Base-by-base conservation (phyloP, 73 alveolate genomes). In the Paramecium sexaurelia region DNA sequence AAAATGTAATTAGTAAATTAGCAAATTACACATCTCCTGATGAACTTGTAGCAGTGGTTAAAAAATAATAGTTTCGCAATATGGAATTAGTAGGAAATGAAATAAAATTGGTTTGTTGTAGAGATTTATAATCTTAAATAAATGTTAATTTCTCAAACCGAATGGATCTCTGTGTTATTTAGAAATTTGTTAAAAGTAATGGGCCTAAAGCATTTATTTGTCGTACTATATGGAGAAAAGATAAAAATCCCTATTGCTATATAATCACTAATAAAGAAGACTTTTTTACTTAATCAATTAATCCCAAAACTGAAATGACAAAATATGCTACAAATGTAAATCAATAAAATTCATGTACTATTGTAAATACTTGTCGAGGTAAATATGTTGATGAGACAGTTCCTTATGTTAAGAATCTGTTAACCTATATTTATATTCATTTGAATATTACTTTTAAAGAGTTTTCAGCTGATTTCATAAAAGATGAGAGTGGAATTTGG, bases 131-230 rank as follows among this genome's bases (percentile, higher is more conserved):
- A 39, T 37, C 78, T 7, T 32, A 83, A 13, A 84, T 88, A 17
- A 69, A 61, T 37, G 73, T 32, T 1, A 67, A 47, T 3, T 88
- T 88, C 19, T 68, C 55, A 69, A 88, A 39, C 43, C 20, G 45
- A 1, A 22, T 90, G 33, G 96, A 93, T 27, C 27, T 91, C 22
- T 71, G 95, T 27, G 99, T 96, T 6, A 95, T 97, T 9, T 96
- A 97, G 86, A 95, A 97, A 85, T 97, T 95, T 85, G 94, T 97
- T 1, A 97, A 97, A 85, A 93, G 98, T 83, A 96, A 97, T 69
- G 99, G 99, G 10, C 99, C 99, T 3, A 94, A 97, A 67, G 98
- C 99, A 9, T 97, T 96, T 86, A 66, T 97, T 27, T 95, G 98
- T 61, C 88, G 99, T 75, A 94, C 97, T 10, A 97, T 95, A 11